Conservation (phyloP, 1,284 basidiomycete genomes). For the Hypsizygus ulmarius region DNA sequence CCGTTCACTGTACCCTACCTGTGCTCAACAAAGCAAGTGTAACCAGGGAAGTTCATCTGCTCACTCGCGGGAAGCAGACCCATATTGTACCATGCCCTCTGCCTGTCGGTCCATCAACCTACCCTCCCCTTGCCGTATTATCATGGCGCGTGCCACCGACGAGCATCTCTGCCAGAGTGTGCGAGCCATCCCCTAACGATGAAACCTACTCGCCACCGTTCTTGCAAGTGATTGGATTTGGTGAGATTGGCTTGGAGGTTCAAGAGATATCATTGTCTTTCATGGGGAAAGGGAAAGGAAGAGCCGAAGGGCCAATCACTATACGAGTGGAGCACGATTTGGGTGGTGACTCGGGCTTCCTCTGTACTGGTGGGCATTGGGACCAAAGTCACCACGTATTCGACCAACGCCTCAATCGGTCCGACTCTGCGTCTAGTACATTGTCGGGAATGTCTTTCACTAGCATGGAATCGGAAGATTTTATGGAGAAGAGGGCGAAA, state of each 20-base stretch:
- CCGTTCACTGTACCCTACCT: constrained; percentile 51
- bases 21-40: constrained; percentile 27
- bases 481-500: constrained; percentile 40
- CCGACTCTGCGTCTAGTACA: constrained; percentile 41
- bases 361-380: constrained; percentile 71
- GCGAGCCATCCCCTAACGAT: constrained; percentile 29
- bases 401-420: constrained; percentile 34
- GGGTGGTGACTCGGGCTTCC: constrained; percentile 62
- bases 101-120: constrained; percentile 45
- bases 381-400: constrained; percentile 46
- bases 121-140: constrained; percentile 52
- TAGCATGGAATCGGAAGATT: constrained; percentile 52
- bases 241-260: constrained; percentile 67
- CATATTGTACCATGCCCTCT: constrained; percentile 68
- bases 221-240: constrained; percentile 64
- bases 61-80: constrained; percentile 67
- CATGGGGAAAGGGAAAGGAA: constrained; percentile 47
- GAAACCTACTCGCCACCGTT: constrained; percentile 38
- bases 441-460: constrained; percentile 43
- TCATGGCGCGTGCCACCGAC: constrained; percentile 58
- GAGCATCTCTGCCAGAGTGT: constrained; percentile 53
- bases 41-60: constrained; percentile 48
- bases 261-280: constrained; percentile 57
- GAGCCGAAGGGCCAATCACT: constrained; percentile 37
- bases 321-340: constrained; percentile 57